A percentile compares a stretch with the other conserved stretches of the same genome.
phyloP scores from a whole-genome alignment of 2,329 filamentous ascomycete genomes.

The Penicillium sp. region DNA sequence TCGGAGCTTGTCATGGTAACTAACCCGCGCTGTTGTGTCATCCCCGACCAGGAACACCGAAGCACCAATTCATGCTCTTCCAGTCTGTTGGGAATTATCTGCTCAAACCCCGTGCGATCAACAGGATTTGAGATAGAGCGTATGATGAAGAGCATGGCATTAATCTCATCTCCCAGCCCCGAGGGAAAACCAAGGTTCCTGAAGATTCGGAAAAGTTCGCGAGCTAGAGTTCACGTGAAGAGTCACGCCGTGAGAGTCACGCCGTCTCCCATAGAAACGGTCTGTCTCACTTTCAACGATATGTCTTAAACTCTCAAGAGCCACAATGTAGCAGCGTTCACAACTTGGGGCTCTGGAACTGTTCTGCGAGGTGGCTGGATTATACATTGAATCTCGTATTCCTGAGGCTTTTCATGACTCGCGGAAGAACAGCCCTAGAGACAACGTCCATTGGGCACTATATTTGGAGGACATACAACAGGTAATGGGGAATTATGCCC shows the following conservation, averaged over 20 bases:
- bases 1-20: conserved; percentile 9
- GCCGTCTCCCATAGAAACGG: conserved; percentile 1
- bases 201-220: neutral
- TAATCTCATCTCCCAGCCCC: neutral
- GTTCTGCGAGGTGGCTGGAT: neutral
- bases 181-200: neutral
- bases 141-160: neutral
- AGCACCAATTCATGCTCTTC: neutral
- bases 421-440: neutral
- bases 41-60: neutral
- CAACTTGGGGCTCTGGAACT: neutral
- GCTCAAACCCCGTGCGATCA: conserved; percentile 1
- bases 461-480: neutral
- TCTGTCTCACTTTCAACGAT: conserved; percentile 1
- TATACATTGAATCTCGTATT: conserved; percentile 1
- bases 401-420: conserved; percentile 1
- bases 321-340: neutral
- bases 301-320: conserved; percentile 8
- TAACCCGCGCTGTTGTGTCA: neutral
- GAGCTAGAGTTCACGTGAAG: conserved; percentile 4
- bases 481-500: neutral
- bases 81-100: neutral
- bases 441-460: neutral
- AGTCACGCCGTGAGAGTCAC: conserved; percentile 5
- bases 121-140: neutral